A percentile compares a stretch with the other conserved stretches of the same genome.
Evolutionary conservation across 176 grass and related monocot species (phyloP).

Genomic region (Oropetium thomaeum): DNA sequence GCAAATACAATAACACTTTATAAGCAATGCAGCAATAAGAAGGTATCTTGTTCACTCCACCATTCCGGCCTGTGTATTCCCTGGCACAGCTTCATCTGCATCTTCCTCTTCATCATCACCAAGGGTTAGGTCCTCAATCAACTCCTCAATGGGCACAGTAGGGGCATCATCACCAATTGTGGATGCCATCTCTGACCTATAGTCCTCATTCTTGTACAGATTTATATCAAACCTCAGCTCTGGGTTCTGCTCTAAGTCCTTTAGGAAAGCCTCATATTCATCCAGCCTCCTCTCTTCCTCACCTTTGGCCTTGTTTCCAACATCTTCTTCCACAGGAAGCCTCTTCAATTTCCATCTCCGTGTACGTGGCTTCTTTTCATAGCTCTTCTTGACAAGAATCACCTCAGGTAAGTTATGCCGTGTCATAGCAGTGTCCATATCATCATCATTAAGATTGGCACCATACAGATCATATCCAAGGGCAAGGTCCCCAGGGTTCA

Average conservation of each 20-base stretch:
- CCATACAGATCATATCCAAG: constrained; percentile 83
- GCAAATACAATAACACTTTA: neutral
- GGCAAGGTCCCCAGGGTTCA: constrained; percentile 78
- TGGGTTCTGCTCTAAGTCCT: constrained; percentile 58
- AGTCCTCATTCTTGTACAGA: constrained; percentile 73
- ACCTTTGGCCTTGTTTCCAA: constrained; percentile 39
- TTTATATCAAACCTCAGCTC: constrained; percentile 50
- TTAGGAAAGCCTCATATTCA: constrained; percentile 61
- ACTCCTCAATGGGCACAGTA: constrained; percentile 62
- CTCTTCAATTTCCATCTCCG: constrained; percentile 64
- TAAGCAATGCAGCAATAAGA: neutral
- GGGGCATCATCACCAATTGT: constrained; percentile 67
- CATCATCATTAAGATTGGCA: constrained; percentile 67
- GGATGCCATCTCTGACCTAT: constrained; percentile 79
- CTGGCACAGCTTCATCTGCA: constrained; percentile 9
- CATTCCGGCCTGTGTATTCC: constrained; percentile 19
- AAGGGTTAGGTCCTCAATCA: constrained; percentile 70
- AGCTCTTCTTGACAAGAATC: constrained; percentile 95
- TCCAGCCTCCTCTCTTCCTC: constrained; percentile 71
- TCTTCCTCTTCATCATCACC: constrained; percentile 49
- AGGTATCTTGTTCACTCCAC: constrained; percentile 33
- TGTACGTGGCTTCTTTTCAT: constrained; percentile 57
- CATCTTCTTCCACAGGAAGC: constrained; percentile 57
- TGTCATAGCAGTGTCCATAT: constrained; percentile 61
- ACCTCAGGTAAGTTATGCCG: constrained; percentile 64